Evolutionary conservation across 192 early-diverging fungal genomes (phyloP).

Genomic region (Endogone sp.): DNA sequence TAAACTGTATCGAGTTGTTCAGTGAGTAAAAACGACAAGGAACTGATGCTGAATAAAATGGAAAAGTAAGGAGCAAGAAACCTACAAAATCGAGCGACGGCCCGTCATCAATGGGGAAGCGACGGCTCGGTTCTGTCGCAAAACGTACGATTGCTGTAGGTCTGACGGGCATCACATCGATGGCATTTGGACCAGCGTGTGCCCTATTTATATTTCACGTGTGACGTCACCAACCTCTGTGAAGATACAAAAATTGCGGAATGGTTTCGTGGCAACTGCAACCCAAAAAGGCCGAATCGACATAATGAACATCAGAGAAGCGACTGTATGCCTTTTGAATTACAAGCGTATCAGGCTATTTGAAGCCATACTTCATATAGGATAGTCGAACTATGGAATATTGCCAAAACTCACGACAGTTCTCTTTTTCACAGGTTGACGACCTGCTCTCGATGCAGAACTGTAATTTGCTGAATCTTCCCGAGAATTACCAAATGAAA

Average conservation of each 20-base stretch:
- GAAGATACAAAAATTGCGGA: too few species aligned
- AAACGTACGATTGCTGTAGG: neutral
- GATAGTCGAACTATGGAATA: too few species aligned
- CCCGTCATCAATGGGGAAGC: neutral
- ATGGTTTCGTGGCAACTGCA: too few species aligned
- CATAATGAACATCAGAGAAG: neutral
- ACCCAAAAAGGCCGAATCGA: too few species aligned
- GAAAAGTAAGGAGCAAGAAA: too few species aligned
- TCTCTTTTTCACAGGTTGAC: constrained; percentile 45
- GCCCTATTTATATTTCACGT: too few species aligned
- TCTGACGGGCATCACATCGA: neutral
- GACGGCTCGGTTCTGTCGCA: neutral
- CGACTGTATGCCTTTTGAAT: neutral
- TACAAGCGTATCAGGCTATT: neutral
- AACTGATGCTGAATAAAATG: too few species aligned
- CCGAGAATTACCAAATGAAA: constrained; percentile 99
- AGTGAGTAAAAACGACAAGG: too few species aligned
- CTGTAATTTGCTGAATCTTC: constrained; percentile 95
- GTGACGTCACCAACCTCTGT: too few species aligned
- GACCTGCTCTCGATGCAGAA: constrained; percentile 93
- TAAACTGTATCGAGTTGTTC: constrained; percentile 15
- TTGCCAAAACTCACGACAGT: neutral
- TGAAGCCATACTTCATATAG: too few species aligned
- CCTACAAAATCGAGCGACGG: neutral
- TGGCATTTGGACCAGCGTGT: too few species aligned